Conservation (phyloP, 805 yeast species). For the Lachancea kluyveri region DNA sequence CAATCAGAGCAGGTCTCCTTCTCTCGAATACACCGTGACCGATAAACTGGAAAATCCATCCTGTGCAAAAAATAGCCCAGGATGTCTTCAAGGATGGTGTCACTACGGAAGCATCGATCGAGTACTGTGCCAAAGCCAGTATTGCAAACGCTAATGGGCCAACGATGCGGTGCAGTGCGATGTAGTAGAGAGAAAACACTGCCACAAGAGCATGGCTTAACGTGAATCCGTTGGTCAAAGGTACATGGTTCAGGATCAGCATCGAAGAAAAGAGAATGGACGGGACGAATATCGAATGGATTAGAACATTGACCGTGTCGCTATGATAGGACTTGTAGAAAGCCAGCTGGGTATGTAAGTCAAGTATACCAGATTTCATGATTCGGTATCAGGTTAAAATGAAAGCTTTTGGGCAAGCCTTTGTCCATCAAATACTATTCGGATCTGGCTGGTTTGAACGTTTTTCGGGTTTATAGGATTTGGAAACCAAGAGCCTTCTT, state of each 20-base stretch:
- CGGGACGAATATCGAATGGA: slow-evolving; percentile 80
- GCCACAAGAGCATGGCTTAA: slow-evolving; percentile 42
- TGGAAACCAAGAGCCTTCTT: too few relatives aligned
- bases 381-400: too few relatives aligned
- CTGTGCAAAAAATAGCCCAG: slow-evolving; percentile 38
- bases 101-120: slow-evolving; percentile 17
- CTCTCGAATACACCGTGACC: slow-evolving; percentile 83
- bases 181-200: slow-evolving; percentile 53
- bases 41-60: slow-evolving; percentile 81
- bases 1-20: slow-evolving; percentile 81
- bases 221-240: slow-evolving; percentile 29
- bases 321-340: slow-evolving; percentile 55
- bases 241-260: slow-evolving; percentile 15
- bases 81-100: slow-evolving; percentile 13
- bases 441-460: too few relatives aligned
- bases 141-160: slow-evolving; percentile 42
- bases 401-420: too few relatives aligned
- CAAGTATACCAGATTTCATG: slow-evolving; percentile 11
- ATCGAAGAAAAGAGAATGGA: slow-evolving; percentile 51
- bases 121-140: slow-evolving; percentile 30
- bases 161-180: slow-evolving; percentile 44
- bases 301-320: slow-evolving; percentile 54
- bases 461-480: too few relatives aligned
- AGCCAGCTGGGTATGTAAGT: slow-evolving; percentile 39
- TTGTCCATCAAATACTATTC: too few relatives aligned